phyloP scores from a whole-genome alignment of 2,329 filamentous ascomycete species.

The Penicillium sp. region DNA sequence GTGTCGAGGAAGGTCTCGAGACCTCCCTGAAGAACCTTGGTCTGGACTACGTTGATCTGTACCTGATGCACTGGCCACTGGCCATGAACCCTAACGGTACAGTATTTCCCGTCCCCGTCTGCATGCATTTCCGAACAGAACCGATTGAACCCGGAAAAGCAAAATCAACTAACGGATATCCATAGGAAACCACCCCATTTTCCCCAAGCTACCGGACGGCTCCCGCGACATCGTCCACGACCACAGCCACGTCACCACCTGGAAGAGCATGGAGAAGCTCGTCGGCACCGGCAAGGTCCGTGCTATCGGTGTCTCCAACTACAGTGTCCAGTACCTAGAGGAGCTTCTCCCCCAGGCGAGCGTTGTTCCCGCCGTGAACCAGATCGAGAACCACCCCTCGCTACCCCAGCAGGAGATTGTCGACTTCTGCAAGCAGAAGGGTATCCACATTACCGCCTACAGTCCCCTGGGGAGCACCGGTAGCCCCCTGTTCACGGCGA shows the following conservation, averaged over 20 bases:
- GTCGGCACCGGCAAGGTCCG: constrained; percentile 57
- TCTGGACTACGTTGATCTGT: constrained; percentile 80
- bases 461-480: constrained; percentile 50
- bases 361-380: constrained; percentile 70
- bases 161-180: constrained; percentile 1
- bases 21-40: constrained; percentile 74
- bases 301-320: constrained; percentile 65
- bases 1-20: constrained; percentile 70
- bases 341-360: constrained; percentile 61
- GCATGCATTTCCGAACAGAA: background rate
- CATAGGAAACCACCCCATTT: constrained; percentile 49
- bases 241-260: constrained; percentile 75
- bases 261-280: constrained; percentile 70
- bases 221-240: constrained; percentile 70
- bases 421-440: constrained; percentile 54
- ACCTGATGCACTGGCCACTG: constrained; percentile 81
- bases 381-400: constrained; percentile 81
- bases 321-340: constrained; percentile 58
- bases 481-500: constrained; percentile 47
- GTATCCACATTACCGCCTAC: constrained; percentile 59
- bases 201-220: constrained; percentile 75
- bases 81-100: constrained; percentile 74
- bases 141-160: background rate
- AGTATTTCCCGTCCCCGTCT: constrained; percentile 6
- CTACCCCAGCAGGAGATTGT: constrained; percentile 59